Evolutionary conservation across 106 monocot genomes (phyloP), one percentile per base, ranked within the genome.

Genomic region (Acorus gramineus): DNA sequence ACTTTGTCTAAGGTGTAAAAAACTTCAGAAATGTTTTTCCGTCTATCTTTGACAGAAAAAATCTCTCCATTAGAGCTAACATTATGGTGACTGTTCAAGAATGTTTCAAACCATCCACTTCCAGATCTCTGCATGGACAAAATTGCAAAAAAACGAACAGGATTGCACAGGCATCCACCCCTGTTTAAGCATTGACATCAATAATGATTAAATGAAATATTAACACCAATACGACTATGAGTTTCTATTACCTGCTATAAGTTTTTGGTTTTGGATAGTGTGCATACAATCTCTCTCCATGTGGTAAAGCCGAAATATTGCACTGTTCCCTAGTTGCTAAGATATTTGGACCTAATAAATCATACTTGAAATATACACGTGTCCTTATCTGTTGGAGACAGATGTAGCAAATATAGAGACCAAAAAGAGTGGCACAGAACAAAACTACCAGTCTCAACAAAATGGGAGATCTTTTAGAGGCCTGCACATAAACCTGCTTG

Each of bases 121-220:
- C 83, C 83, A 47, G 83, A 83, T 62, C 83, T 79, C 65, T 83
- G 83, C 83, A 83, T 83, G n/a, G 83, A 76, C 5, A 83, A 55
- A 65, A 83, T 63, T 42, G 64, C 83, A 69, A 83, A 83, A 69
- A 65, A 83, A 11, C 79, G 75, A 8, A 83, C 83, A 47, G 79
- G 83, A 64, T 60, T 76, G 57, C 83, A 83, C 49, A 68, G 64
- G 67, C 83, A 83, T 62, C 79, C 83, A 48, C 58, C 66, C 75
- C 83, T 76, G 62, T 9, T 48, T 11, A 56, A 67, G 53, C 45
- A 62, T 47, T 7, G 46, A 48, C 42, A 64, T 60, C 10, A 14
- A 49, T 55, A 28, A 28, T 28, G 28, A 28, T 28, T 28, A 28
- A 28, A 28, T 1, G 9, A 69, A 63, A 66, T 11, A 52, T 66